Conservation (phyloP, 805 yeast species). For the Candida insectorum region DNA sequence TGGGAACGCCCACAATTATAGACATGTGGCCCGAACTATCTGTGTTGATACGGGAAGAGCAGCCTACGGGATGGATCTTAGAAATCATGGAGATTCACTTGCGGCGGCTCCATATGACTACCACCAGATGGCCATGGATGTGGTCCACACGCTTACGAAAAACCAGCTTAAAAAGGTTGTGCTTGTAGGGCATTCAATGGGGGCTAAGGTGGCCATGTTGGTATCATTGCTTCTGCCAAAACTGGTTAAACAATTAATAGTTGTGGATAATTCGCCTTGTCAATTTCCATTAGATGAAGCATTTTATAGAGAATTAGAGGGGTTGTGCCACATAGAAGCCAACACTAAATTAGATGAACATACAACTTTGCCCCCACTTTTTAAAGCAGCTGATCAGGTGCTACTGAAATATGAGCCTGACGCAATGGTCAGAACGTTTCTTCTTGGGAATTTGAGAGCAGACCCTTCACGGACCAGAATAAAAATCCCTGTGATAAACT, state of each 20-base stretch:
- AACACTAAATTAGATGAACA: neutral
- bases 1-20: conserved; percentile 46
- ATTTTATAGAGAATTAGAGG: conserved; percentile 35
- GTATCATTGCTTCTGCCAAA: conserved; percentile 40
- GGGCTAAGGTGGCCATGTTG: conserved; percentile 55
- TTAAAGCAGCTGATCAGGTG: conserved; percentile 16
- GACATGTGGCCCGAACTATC: conserved; percentile 33
- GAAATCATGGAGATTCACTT: conserved; percentile 55
- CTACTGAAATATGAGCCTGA: conserved; percentile 23
- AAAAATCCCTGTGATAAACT: conserved; percentile 20
- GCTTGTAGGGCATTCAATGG: conserved; percentile 56
- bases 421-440: conserved; percentile 29
- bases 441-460: conserved; percentile 31
- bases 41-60: conserved; percentile 26
- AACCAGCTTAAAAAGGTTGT: conserved; percentile 15
- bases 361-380: neutral
- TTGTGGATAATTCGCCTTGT: conserved; percentile 49
- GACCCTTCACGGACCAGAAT: conserved; percentile 8
- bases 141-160: conserved; percentile 30
- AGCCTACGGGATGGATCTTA: conserved; percentile 45
- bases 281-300: conserved; percentile 24
- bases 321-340: conserved; percentile 34
- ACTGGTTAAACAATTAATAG: conserved; percentile 37
- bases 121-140: conserved; percentile 40
- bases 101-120: conserved; percentile 45